Evolutionary conservation across 1,139 yeast genomes (phyloP), one percentile per base, ranked within the genome.

Genomic region (Geotrichum cucujoidarum): DNA sequence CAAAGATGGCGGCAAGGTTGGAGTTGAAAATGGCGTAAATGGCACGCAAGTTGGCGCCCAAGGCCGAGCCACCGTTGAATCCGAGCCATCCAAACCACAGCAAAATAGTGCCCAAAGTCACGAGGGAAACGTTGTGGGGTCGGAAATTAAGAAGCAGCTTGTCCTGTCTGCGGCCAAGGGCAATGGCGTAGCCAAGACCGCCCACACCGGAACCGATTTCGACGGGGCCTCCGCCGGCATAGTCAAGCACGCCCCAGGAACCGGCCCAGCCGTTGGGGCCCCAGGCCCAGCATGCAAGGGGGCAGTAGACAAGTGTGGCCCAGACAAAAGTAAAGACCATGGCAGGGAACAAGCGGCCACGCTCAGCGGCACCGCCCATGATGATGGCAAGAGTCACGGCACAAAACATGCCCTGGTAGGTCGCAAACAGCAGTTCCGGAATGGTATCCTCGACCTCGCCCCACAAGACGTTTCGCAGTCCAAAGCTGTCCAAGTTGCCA

Each of bases 221-320:
- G 37, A 92, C 96, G 1, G 97, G 95, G 0, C 97, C 97, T 47
- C 97, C 97, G 32, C 98, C 98, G 27, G 98, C 97, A 66, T 88
- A 92, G 65, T 92, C 98, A 49, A 90, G 73, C 1, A 83, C 97
- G 16, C 95, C 96, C 77, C 95, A 90, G 67, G 74, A 78, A 25
- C 62, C 66, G 34, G 96, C 95, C 97, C 97, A 92, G 38, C 97
- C 97, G 40, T 82, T 81, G 0, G 82, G 62, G 51, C 89, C 84
- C 97, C 97, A 92, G 50, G 87, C 81, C 97, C 97, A 90, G 68
- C 81, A 86, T 4, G 92, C 94, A 20, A 92, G 77, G 0, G 97
- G 97, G 65, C 95, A 84, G 67, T 90, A 92, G 16, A 89, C 97
- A 5, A 87, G 61, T 1, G 98, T 90, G 17, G 94, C 83, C 95